phyloP scores from a whole-genome alignment of 768 basidiomycete species.

The Pholiota molesta region DNA sequence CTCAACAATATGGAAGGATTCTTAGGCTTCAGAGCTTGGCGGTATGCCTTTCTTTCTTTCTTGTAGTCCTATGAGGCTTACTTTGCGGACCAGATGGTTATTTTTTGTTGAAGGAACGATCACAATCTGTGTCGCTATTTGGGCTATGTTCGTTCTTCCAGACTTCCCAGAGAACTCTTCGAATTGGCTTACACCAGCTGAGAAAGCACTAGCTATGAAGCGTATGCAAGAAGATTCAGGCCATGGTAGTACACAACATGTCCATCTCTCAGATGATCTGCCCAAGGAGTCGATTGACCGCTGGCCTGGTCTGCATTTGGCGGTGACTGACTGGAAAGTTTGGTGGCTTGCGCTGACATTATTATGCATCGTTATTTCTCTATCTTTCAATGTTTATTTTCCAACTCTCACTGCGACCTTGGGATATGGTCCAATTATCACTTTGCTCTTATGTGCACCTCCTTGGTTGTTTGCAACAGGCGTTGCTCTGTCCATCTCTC shows the following conservation, averaged over 20 bases:
- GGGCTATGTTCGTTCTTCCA: conserved; percentile 71
- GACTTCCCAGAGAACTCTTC: conserved; percentile 74
- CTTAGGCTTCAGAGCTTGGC: conserved; percentile 79
- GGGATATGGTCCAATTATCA: conserved; percentile 64
- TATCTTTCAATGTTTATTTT: conserved; percentile 83
- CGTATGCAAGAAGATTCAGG: conserved; percentile 72
- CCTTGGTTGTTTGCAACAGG: conserved; percentile 75
- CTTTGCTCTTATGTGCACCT: conserved; percentile 78
- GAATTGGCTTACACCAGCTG: conserved; percentile 64
- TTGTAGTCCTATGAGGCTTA: not conserved
- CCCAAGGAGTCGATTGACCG: conserved; percentile 33
- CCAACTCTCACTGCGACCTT: conserved; percentile 77
- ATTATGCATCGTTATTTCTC: conserved; percentile 59
- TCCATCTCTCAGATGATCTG: conserved; percentile 46
- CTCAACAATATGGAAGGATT: conserved; percentile 75
- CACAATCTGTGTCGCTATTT: conserved; percentile 56
- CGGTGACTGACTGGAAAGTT: conserved; percentile 79
- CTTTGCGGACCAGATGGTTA: conserved; percentile 57
- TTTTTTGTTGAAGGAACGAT: conserved; percentile 75
- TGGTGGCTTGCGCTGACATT: conserved; percentile 78
- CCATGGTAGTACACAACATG: conserved; percentile 29
- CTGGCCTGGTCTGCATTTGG: conserved; percentile 56
- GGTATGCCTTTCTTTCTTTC: conserved; percentile 40
- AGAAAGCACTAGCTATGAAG: conserved; percentile 59
- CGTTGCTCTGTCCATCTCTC: conserved; percentile 54